Conservation (phyloP, 208 protist species). For the Leptomonas pyrrhocoris region DNA sequence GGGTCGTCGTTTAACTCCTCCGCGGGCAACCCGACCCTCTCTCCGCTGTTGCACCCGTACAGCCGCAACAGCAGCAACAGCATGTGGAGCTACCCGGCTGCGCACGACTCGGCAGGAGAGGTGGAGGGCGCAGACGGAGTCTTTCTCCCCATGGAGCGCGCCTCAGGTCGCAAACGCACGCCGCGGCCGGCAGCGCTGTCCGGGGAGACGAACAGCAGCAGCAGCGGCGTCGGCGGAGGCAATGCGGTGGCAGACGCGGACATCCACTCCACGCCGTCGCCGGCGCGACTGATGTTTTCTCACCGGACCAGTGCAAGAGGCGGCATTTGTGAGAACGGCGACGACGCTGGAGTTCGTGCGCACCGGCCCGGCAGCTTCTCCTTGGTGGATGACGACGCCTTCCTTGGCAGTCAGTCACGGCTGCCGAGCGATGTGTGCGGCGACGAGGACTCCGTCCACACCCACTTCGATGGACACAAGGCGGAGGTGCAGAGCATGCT, state of each 20-base stretch:
- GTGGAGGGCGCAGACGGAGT: neutral
- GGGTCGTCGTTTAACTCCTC: slow-evolving; percentile 19
- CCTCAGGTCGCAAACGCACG: slow-evolving; percentile 14
- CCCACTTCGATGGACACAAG: neutral
- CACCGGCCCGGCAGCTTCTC: slow-evolving; percentile 1
- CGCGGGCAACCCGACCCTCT: slow-evolving; percentile 12
- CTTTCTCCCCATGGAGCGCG: slow-evolving; percentile 15
- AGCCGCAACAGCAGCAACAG: neutral
- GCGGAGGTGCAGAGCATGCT: slow-evolving; percentile 15
- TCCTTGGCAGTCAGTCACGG: neutral
- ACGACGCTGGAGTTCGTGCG: neutral
- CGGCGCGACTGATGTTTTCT: slow-evolving; percentile 6
- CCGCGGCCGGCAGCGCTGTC: slow-evolving; percentile 8
- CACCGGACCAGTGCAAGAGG: slow-evolving; percentile 4
- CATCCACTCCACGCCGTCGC: slow-evolving; percentile 1
- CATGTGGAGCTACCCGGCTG: neutral
- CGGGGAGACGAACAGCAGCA: neutral
- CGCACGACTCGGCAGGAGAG: neutral
- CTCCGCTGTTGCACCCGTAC: slow-evolving; percentile 10
- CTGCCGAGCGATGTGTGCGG: neutral
- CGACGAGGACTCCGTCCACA: neutral
- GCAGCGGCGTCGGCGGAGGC: neutral
- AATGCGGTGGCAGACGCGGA: neutral
- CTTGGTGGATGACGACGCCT: neutral
- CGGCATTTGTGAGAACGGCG: slow-evolving; percentile 2